phyloP scores from a whole-genome alignment of 192 early-diverging fungal species.

The Coemansia sp. region DNA sequence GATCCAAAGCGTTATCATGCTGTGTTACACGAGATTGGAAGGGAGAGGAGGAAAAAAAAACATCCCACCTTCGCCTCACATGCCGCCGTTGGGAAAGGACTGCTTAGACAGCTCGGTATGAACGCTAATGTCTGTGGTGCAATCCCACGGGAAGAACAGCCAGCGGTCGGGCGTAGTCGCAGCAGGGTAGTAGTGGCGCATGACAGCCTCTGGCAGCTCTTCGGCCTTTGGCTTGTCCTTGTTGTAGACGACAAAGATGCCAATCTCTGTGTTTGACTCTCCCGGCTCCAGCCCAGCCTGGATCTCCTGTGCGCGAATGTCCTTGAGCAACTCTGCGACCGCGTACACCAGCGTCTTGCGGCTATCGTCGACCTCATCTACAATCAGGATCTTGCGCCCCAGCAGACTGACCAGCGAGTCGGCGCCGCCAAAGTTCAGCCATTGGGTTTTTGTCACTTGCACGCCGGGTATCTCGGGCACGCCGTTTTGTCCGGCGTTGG shows the following conservation, averaged over 20 bases:
- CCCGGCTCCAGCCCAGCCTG: constrained; percentile 47
- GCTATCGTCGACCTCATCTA: constrained; percentile 82
- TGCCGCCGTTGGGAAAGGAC: constrained; percentile 5
- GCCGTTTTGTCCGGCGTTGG: constrained; percentile 41
- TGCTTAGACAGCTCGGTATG: constrained; percentile 63
- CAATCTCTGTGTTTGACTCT: constrained; percentile 60
- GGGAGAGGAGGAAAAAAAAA: not conserved
- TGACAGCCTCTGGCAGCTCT: constrained; percentile 61
- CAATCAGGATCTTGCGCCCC: constrained; percentile 74
- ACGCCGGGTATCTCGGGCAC: constrained; percentile 52
- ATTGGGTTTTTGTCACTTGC: constrained; percentile 71
- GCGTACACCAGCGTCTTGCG: constrained; percentile 74
- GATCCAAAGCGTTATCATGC: too few species aligned
- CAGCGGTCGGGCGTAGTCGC: constrained; percentile 75
- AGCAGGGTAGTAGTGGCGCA: constrained; percentile 72
- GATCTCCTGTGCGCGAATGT: constrained; percentile 61
- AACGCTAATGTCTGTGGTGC: constrained; percentile 66
- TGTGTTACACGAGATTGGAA: too few species aligned
- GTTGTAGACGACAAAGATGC: constrained; percentile 80
- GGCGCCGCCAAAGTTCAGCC: constrained; percentile 75
- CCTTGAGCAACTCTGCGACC: constrained; percentile 71
- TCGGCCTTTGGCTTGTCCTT: constrained; percentile 75
- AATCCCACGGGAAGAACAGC: constrained; percentile 78
- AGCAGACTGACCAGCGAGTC: constrained; percentile 65
- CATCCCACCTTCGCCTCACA: not conserved